A percentile compares a stretch with the other conserved stretches of the same genome.
Conservation (phyloP, 805 yeast genomes). For the Starmerella etchellsii region DNA sequence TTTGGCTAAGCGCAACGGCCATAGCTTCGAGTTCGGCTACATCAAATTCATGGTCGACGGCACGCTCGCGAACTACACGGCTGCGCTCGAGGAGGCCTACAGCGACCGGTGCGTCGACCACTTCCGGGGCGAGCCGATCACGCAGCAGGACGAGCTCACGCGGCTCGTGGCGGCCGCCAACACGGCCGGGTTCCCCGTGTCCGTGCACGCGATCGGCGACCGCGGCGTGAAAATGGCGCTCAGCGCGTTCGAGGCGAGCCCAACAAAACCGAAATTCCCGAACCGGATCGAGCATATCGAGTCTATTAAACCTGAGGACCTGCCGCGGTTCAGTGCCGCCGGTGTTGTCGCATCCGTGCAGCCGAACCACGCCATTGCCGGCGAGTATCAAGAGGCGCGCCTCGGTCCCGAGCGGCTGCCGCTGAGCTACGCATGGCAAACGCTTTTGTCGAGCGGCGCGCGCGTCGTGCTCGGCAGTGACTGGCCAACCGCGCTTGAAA, state of each 20-base stretch:
- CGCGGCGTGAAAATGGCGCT: not conserved
- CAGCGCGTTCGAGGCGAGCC: not conserved
- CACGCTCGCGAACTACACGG: constrained; percentile 1
- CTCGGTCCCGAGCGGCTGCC: not conserved
- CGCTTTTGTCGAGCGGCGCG: not conserved
- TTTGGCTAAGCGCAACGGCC: too few species aligned
- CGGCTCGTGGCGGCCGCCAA: not conserved
- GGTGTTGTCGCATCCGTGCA: not conserved
- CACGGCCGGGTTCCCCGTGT: not conserved
- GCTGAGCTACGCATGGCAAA: constrained; percentile 1
- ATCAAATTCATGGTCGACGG: not conserved
- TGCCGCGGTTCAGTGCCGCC: not conserved
- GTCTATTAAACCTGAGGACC: not conserved
- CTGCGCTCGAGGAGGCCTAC: not conserved
- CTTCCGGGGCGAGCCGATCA: not conserved
- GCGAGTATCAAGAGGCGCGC: not conserved
- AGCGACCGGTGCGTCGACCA: not conserved
- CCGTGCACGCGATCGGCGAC: not conserved
- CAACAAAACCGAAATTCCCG: not conserved
- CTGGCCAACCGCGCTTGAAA: not conserved
- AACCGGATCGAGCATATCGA: not conserved
- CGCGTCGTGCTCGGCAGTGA: not conserved
- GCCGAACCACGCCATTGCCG: not conserved
- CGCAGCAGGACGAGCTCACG: not conserved
- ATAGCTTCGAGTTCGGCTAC: not conserved